Evolutionary conservation across 2,329 filamentous ascomycete genomes (phyloP).

Genomic region (Mariannaea sp.): DNA sequence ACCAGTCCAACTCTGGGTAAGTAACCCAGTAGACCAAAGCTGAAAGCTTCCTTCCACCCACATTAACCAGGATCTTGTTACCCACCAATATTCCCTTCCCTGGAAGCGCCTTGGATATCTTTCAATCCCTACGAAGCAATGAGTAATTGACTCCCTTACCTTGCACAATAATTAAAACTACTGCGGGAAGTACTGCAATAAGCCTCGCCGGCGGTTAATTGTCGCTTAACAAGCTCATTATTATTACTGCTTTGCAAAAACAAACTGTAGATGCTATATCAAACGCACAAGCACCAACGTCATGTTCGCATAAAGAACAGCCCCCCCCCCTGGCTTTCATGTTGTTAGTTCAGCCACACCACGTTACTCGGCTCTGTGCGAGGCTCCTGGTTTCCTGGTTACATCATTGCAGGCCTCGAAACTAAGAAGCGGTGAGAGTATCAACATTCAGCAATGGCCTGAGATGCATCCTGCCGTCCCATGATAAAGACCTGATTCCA

Average conservation of each 20-base stretch:
- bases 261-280: no score
- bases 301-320: slow-evolving; percentile 35
- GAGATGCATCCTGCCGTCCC: slow-evolving; percentile 29
- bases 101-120: slow-evolving; percentile 13
- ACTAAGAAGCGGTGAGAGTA: slow-evolving; percentile 37
- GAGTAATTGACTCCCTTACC: no score
- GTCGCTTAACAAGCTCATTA: no score
- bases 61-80: background rate
- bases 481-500: slow-evolving; percentile 25
- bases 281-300: slow-evolving; percentile 33
- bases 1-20: background rate
- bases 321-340: slow-evolving; percentile 12
- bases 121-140: no score
- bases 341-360: slow-evolving; percentile 5
- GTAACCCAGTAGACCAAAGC: background rate
- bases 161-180: no score
- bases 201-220: background rate
- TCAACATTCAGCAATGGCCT: slow-evolving; percentile 28
- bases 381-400: slow-evolving; percentile 32
- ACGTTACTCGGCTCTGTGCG: slow-evolving; percentile 17
- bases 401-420: slow-evolving; percentile 32
- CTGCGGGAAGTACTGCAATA: background rate
- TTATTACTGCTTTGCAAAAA: no score
- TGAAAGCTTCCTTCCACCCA: background rate
- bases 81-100: slow-evolving; percentile 15